Evolutionary conservation across 192 early-diverging fungal species (phyloP).

Genomic region (Dissophora ornata): DNA sequence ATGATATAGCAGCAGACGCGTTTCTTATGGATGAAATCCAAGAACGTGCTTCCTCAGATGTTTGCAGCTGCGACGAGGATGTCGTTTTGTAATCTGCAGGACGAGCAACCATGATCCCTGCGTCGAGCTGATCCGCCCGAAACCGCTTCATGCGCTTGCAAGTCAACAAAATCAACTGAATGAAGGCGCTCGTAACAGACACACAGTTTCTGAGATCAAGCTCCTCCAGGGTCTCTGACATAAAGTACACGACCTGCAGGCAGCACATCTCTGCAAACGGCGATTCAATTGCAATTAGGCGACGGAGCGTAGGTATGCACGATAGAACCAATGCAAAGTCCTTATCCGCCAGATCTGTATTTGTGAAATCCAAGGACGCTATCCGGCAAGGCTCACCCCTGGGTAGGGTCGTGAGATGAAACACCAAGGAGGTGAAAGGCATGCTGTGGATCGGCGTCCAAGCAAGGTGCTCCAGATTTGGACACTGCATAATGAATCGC

Average conservation of each 20-base stretch:
- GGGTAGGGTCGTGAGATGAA: background rate
- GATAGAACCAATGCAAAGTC: background rate
- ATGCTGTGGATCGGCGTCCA: background rate
- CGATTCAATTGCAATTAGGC: conserved; percentile 2
- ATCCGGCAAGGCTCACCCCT: background rate
- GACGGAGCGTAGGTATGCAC: background rate
- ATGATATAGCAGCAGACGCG: background rate
- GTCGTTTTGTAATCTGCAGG: background rate
- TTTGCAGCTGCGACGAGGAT: too few relatives aligned
- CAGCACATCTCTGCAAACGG: background rate
- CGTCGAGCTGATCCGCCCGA: background rate
- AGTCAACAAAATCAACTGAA: conserved; percentile 1
- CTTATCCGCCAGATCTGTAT: background rate
- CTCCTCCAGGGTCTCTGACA: conserved; percentile 7
- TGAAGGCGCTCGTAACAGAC: background rate
- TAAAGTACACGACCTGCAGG: background rate
- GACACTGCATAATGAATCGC: background rate
- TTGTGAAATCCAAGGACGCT: background rate
- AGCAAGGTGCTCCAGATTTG: conserved; percentile 1
- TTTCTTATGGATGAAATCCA: background rate
- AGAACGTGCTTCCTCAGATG: too few relatives aligned
- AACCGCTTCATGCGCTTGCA: background rate
- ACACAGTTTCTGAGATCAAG: conserved; percentile 4
- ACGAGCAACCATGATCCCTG: background rate
- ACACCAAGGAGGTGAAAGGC: background rate